These are phyloP conservation scores for Neophaeococcomyces mojaviensis DNA, from an alignment of 2,329 filamentous ascomycete species.

Conservation along the genomic window DNA sequence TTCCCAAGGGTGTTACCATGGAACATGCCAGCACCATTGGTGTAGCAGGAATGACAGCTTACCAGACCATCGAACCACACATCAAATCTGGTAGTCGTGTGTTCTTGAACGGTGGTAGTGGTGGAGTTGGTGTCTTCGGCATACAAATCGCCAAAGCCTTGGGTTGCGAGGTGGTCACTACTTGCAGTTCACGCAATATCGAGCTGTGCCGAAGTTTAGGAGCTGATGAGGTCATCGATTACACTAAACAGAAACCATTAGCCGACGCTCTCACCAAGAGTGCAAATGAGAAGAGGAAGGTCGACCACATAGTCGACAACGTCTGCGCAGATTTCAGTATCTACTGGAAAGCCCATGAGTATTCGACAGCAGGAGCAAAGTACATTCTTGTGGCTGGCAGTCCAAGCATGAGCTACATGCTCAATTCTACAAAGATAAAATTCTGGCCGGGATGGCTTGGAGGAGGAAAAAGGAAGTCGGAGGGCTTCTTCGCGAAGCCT, in stretches of 20 bases:
- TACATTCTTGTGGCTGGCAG: slow-evolving; percentile 43
- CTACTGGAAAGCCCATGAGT: slow-evolving; percentile 48
- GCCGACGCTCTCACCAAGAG: slow-evolving; percentile 10
- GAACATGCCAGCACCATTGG: slow-evolving; percentile 39
- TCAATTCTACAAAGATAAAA: slow-evolving; percentile 30
- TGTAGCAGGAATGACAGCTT: slow-evolving; percentile 43
- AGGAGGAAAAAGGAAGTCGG: slow-evolving; percentile 38
- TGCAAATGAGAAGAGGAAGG: slow-evolving; percentile 42
- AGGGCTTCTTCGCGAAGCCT: slow-evolving; percentile 30
- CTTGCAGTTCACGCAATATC: slow-evolving; percentile 52
- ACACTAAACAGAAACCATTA: slow-evolving; percentile 32
- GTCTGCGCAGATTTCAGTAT: slow-evolving; percentile 45
- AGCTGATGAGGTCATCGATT: slow-evolving; percentile 58
- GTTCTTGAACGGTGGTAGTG: slow-evolving; percentile 59
- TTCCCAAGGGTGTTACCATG: slow-evolving; percentile 39
- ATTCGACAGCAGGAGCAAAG: slow-evolving; percentile 41
- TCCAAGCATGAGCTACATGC: slow-evolving; percentile 2
- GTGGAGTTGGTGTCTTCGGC: slow-evolving; percentile 52
- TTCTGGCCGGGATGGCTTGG: slow-evolving; percentile 43
- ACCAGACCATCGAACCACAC: slow-evolving; percentile 41
- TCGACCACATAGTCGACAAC: slow-evolving; percentile 51
- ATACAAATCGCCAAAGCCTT: slow-evolving; percentile 58
- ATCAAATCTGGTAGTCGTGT: slow-evolving; percentile 44
- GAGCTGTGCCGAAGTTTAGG: slow-evolving; percentile 52
- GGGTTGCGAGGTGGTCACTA: slow-evolving; percentile 52